Base-by-base conservation (phyloP, 805 yeast genomes). In the Barnettozyma salicaria region DNA sequence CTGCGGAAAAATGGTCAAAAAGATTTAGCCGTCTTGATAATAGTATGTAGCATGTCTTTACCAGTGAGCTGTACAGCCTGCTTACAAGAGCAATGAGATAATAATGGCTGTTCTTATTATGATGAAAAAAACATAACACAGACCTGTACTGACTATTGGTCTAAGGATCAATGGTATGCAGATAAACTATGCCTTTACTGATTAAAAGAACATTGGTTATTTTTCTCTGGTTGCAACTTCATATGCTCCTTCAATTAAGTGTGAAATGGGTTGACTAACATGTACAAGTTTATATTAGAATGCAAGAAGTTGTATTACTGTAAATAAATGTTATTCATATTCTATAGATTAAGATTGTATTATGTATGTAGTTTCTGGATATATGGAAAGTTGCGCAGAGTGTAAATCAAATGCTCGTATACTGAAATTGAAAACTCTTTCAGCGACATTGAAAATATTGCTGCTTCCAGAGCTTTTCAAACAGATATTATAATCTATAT, bases 131-230 rank as follows among this genome's bases (percentile, higher is more conserved):
- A 58, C 65, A 61, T 58, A 58, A 60, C 75, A 72, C 77, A 72
- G 77, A 72, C 77, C 77, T 72, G 77, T 68, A 68, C 77, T 67
- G 72, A 71, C 56, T 53, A 45, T 36, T 36, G 27, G 35, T 27
- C 29, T 22, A 31, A 36, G 32, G 14, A 27, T 39, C 49, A 44
- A 42, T 43, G 46, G 40, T 29, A 39, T 61, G 64, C 61, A 52
- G 65, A 60, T 45, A 59, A 55, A 43, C 40, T 50, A 60, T 63
- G 65, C 65, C 63, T 50, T 47, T 40, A 22, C 58, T 53, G 58
- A 55, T 17, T 25, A 14, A 16, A 10, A 20, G 13, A 18, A 11
- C 27, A 31, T n/a, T 20, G n/a, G n/a, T n/a, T n/a, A n/a, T n/a
- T n/a, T n/a, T n/a, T n/a, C 13, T 9, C 7, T 26, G 13, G 13